Conservation (phyloP, 2,329 filamentous ascomycete genomes). For the Drechslerella dactyloides region DNA sequence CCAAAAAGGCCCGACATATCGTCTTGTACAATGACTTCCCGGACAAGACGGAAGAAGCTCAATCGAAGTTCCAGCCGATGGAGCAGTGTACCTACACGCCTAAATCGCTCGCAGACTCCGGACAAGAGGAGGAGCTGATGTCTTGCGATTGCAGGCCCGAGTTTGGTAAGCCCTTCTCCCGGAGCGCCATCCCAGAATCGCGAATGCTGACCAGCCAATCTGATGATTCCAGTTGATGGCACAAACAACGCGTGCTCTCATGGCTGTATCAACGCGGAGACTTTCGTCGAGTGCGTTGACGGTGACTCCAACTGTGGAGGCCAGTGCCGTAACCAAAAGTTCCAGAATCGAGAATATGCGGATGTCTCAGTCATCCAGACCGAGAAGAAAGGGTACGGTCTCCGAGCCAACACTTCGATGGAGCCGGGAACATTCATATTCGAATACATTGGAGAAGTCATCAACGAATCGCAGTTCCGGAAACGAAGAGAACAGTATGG, state of each 20-base stretch:
- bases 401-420: constrained; percentile 79
- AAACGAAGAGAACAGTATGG: constrained; percentile 92
- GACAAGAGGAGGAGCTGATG: constrained; percentile 73
- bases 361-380: constrained; percentile 95
- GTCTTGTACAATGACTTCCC: constrained; percentile 73
- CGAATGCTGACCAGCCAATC: constrained; percentile 59
- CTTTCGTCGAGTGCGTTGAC: constrained; percentile 91
- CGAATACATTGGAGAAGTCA: constrained; percentile 98
- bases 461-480: constrained; percentile 88
- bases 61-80: constrained; percentile 78
- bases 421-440: constrained; percentile 89
- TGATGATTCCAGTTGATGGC: constrained; percentile 62
- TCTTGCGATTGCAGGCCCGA: constrained; percentile 96
- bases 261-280: constrained; percentile 97
- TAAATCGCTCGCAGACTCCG: constrained; percentile 87
- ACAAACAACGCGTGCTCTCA: constrained; percentile 88
- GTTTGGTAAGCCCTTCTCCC: constrained; percentile 73
- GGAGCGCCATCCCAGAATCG: constrained; percentile 56
- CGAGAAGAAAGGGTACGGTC: constrained; percentile 94
- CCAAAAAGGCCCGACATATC: constrained; percentile 39
- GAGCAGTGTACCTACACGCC: constrained; percentile 87
- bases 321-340: constrained; percentile 91
- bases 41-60: constrained; percentile 78
- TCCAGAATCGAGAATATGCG: constrained; percentile 87
- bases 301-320: constrained; percentile 85